Base-by-base conservation (phyloP, 352 stramenopile species). In the Globisporangium cystogenes region DNA sequence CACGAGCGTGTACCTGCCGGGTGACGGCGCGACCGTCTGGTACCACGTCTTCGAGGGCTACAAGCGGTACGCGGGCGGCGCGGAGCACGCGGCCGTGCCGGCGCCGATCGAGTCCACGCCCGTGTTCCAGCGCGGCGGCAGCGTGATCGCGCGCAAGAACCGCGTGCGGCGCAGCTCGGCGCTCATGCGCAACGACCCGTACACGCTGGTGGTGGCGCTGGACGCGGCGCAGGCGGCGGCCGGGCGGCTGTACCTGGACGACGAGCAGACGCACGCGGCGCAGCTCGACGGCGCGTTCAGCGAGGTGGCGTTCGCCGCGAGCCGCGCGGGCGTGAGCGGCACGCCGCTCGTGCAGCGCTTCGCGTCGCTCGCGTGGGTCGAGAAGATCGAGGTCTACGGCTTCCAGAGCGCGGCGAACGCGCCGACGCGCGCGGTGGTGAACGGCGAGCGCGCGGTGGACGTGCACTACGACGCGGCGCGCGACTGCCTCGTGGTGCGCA, bases 111-210 rank as follows among this genome's bases (percentile, higher is more conserved):
- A 99, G 57, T 96, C 87, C 54, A 98, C 98, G 45, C 96, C 96
- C 12, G 96, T 99, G 18, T 99, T 98, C 66, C 95, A 99, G 58
- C 87, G 97, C 51, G 95, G 93, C 35, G 97, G 97, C 21, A 97
- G 79, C 21, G 92, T 99, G 53, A 65, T 99, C 48, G 81, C 96
- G 23, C 81, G 94, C 51, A 98, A 99, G 70, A 89, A 98, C 66
- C 85, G 97, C 24, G 77, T 99, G 37, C 88, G 97, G 41, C 83
- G 97, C 48, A 98, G 79, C 55, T 91, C 94, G 49, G 65, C 83
- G 21, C 75, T 98, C 33, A 99, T 99, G 97, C 78, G 66, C n/a
- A 76, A 87, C 33, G 97, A 99, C 64, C 97, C 97, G 33, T 97
- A 98, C 59, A 99, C 97, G 42, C 79, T 99, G 11, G 89, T 98